Percentiles rank a stretch among this genome's conserved stretches.
Evolutionary conservation across 495 filamentous ascomycete genomes (phyloP).

Genomic region (Apiosordaria backusii): DNA sequence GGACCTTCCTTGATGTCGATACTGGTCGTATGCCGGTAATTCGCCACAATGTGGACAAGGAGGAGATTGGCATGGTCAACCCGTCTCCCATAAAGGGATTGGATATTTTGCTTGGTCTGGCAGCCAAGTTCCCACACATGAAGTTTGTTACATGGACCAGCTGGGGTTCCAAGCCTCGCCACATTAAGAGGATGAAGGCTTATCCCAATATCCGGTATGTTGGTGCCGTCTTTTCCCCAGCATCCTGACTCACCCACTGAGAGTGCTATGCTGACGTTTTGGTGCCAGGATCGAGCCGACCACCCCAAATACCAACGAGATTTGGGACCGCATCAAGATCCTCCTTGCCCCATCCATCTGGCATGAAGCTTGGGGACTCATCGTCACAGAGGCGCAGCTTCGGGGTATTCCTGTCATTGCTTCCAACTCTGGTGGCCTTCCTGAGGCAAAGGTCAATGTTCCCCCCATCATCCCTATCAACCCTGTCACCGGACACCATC

Average conservation of each 20-base stretch:
- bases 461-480: constrained; percentile 31
- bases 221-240: neutral
- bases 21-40: constrained; percentile 20
- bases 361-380: constrained; percentile 33
- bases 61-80: constrained; percentile 34
- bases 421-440: constrained; percentile 31
- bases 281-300: constrained; percentile 23
- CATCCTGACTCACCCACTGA: neutral
- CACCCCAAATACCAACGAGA: constrained; percentile 29
- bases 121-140: constrained; percentile 25
- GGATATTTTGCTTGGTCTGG: constrained; percentile 26
- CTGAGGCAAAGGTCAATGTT: constrained; percentile 31
- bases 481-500: constrained; percentile 23
- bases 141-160: constrained; percentile 34
- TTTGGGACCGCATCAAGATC: constrained; percentile 34
- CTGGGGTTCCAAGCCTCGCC: constrained; percentile 26
- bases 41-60: constrained; percentile 30
- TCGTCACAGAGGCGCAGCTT: constrained; percentile 35
- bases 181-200: constrained; percentile 15
- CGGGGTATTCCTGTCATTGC: constrained; percentile 34
- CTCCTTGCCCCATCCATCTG: constrained; percentile 32
- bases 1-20: constrained; percentile 26
- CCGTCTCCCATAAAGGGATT: constrained; percentile 33
- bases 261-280: neutral
- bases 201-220: constrained; percentile 30